Conservation (phyloP, 2,329 filamentous ascomycete genomes). For the Pseudogymnoascus sp. region DNA sequence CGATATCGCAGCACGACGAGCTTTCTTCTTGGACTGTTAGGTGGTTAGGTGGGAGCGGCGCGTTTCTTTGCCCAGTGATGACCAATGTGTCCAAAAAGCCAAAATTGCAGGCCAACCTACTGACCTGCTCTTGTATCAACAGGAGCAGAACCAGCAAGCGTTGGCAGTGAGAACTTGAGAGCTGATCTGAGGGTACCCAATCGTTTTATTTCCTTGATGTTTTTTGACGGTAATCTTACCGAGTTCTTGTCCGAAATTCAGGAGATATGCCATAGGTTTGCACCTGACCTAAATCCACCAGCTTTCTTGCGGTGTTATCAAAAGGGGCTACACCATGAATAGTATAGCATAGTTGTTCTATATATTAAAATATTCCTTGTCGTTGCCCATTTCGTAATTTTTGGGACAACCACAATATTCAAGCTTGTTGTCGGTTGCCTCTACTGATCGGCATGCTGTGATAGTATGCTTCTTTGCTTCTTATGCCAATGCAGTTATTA, state of each 20-base stretch:
- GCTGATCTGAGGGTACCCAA: constrained; percentile 31
- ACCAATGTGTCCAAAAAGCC: constrained; percentile 32
- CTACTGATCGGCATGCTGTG: neutral
- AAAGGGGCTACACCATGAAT: neutral
- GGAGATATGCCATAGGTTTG: neutral
- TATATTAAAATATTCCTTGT: neutral
- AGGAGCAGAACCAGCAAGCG: constrained; percentile 22
- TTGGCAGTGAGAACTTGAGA: constrained; percentile 34
- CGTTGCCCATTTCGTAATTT: neutral
- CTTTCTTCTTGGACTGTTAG: neutral
- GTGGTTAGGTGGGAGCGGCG: constrained; percentile 14
- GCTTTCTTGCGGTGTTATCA: neutral
- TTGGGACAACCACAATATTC: neutral
- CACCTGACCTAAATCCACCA: neutral
- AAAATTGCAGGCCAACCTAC: constrained; percentile 33
- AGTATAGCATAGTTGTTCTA: neutral
- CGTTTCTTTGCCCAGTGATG: constrained; percentile 28
- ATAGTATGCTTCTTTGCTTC: neutral
- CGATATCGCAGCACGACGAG: neutral
- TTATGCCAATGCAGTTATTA: neutral
- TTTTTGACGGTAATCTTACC: neutral
- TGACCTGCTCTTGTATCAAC: constrained; percentile 14
- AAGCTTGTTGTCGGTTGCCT: neutral
- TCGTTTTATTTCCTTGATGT: neutral
- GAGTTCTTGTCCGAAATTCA: neutral